Evolutionary conservation across 495 filamentous ascomycete species (phyloP).

Genomic region (Xylaria longipes): DNA sequence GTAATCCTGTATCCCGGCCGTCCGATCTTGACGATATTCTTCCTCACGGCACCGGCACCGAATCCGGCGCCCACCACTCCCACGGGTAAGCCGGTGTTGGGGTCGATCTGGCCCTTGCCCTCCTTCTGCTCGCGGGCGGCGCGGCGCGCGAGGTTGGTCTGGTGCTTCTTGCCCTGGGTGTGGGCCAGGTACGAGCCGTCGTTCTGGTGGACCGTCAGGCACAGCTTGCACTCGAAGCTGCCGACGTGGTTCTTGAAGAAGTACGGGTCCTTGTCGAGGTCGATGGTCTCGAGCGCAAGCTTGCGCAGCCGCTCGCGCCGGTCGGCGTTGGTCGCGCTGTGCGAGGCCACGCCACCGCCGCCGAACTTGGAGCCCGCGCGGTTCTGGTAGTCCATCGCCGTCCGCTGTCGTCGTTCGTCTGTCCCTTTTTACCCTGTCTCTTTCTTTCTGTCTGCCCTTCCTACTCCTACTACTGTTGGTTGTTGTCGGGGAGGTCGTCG

Average conservation of each 20-base stretch:
- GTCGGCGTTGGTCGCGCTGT: constrained; percentile 93
- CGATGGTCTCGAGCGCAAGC: constrained; percentile 97
- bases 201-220: constrained; percentile 99
- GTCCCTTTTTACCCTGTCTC: neutral
- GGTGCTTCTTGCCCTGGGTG: constrained; percentile 98
- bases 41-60: constrained; percentile 63
- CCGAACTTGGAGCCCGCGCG: constrained; percentile 98
- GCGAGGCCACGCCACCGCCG: constrained; percentile 93
- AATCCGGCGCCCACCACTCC: constrained; percentile 78
- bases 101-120: constrained; percentile 74
- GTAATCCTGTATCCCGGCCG: constrained; percentile 98
- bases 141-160: constrained; percentile 96
- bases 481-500: neutral
- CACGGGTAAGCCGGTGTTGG: constrained; percentile 73
- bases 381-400: constrained; percentile 75
- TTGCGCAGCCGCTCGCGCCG: constrained; percentile 96
- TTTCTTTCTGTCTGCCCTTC: neutral
- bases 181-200: constrained; percentile 99
- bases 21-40: constrained; percentile 96
- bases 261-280: constrained; percentile 99
- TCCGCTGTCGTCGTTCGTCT: neutral
- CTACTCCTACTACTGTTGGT: neutral
- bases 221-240: constrained; percentile 97
- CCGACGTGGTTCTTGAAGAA: constrained; percentile 99
- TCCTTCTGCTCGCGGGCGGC: constrained; percentile 94